phyloP scores from a whole-genome alignment of 805 yeast genomes.

The Candida montana region DNA sequence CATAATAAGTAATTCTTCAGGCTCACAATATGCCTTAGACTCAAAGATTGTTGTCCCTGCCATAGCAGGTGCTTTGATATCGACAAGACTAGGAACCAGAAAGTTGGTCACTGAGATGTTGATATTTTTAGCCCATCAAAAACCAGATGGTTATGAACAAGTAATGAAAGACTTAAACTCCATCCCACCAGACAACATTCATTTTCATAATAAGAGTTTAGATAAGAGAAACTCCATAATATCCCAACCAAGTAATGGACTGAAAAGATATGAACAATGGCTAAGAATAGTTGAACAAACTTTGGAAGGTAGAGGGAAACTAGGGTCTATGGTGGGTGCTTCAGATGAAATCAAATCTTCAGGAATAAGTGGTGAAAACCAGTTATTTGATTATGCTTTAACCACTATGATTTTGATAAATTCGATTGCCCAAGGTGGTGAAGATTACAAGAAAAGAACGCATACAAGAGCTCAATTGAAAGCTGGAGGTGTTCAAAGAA shows the following conservation, averaged over 20 bases:
- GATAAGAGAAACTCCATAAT: constrained; percentile 31
- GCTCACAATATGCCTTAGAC: constrained; percentile 50
- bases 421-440: constrained; percentile 45
- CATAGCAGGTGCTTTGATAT: constrained; percentile 64
- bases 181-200: constrained; percentile 25
- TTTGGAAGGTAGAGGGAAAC: constrained; percentile 77
- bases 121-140: constrained; percentile 46
- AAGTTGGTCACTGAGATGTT: constrained; percentile 76
- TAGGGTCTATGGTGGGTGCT: constrained; percentile 91
- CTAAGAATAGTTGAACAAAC: constrained; percentile 57
- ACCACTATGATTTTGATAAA: constrained; percentile 67
- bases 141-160: constrained; percentile 47
- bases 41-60: constrained; percentile 49
- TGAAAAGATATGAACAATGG: constrained; percentile 67
- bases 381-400: constrained; percentile 64
- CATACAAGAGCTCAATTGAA: constrained; percentile 56
- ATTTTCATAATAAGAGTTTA: constrained; percentile 26
- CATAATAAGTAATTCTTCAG: constrained; percentile 57
- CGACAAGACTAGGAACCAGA: constrained; percentile 71
- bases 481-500: constrained; percentile 48
- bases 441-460: constrained; percentile 38
- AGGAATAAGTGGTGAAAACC: constrained; percentile 51
- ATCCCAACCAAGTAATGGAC: constrained; percentile 19
- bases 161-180: constrained; percentile 37
- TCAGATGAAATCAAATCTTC: constrained; percentile 64